These are phyloP conservation scores for Helianthus annuus DNA, from an alignment of 129 eudicot genomes.

Conservation along the genomic window HanXRQr2.0-SUNRISE NC_035441.2:169267691-169268190, in stretches of 20 bases:
- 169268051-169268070: conserved; percentile 45
- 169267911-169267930: conserved; percentile 40
- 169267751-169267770: conserved; percentile 12
- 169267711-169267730: neutral
- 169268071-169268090: conserved; percentile 42
- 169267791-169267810: conserved; percentile 72
- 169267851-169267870: conserved; percentile 34
- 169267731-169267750: neutral
- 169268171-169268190: conserved; percentile 65
- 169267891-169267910: neutral
- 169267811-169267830: conserved; percentile 53
- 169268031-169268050: conserved; percentile 46
- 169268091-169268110: conserved; percentile 44
- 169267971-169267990: conserved; percentile 90
- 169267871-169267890: neutral
- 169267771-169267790: conserved; percentile 98
- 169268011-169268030: conserved; percentile 68
- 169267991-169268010: conserved; percentile 81
- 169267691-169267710: conserved; percentile 2
- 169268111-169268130: conserved; percentile 52
- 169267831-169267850: conserved; percentile 69
- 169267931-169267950: conserved; percentile 87
- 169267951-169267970: conserved; percentile 66
- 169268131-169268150: conserved; percentile 53
- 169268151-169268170: conserved; percentile 54